These are phyloP conservation scores for Xerophyta viscosa DNA, from an alignment of 106 monocot species.

Conservation along the genomic window DNA sequence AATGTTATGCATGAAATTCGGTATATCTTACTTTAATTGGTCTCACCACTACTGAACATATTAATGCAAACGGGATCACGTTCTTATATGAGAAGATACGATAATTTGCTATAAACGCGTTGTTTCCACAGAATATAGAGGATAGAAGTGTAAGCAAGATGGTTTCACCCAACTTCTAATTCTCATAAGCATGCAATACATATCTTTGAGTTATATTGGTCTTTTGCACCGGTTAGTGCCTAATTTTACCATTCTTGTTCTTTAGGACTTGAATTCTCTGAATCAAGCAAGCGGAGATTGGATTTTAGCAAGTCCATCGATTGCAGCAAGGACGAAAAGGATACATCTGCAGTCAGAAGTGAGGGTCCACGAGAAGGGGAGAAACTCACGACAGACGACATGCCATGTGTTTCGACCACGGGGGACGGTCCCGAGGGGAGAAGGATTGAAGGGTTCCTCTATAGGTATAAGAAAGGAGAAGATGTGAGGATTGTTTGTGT, in stretches of 20 bases:
- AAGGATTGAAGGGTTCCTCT: slow-evolving; percentile 47
- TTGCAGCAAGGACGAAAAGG: not conserved
- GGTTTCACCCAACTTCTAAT: no score
- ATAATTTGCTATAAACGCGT: no score
- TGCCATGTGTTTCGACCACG: slow-evolving; percentile 53
- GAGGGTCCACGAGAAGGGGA: slow-evolving; percentile 4
- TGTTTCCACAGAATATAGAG: no score
- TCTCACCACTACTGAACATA: no score
- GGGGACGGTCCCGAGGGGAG: slow-evolving; percentile 33
- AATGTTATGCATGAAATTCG: no score
- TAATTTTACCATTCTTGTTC: not conserved
- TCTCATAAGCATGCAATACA: no score
- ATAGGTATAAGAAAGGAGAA: slow-evolving; percentile 40
- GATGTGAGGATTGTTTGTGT: slow-evolving; percentile 64
- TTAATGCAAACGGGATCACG: no score
- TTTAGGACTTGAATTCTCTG: not conserved
- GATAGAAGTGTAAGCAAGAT: no score
- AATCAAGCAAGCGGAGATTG: not conserved
- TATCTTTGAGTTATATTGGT: not conserved
- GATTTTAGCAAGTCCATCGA: no score
- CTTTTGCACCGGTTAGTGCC: not conserved
- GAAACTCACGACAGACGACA: slow-evolving; percentile 33
- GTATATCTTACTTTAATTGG: no score
- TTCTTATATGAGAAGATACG: no score
- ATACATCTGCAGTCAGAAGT: not conserved